These are phyloP conservation scores for Aspergillus ochraceus DNA, from an alignment of 2,329 filamentous ascomycete species.

Conservation along the genomic window DNA sequence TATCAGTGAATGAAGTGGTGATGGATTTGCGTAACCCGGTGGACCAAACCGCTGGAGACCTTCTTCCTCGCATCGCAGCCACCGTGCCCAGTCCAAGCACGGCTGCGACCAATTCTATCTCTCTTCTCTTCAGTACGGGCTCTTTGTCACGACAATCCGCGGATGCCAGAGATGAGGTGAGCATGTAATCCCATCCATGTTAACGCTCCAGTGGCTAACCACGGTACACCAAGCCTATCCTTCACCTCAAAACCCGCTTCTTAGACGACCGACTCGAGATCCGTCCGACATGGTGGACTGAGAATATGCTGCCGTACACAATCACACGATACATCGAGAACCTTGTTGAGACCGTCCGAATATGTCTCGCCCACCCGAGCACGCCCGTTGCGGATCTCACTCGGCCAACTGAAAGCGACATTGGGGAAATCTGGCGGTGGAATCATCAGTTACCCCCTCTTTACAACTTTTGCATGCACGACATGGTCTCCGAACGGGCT, in stretches of 20 bases:
- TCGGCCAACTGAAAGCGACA: constrained; percentile 36
- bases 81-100: neutral
- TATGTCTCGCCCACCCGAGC: constrained; percentile 32
- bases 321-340: constrained; percentile 44
- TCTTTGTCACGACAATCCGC: constrained; percentile 19
- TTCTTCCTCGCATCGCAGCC: constrained; percentile 27
- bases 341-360: constrained; percentile 42
- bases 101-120: neutral
- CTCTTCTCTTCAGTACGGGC: constrained; percentile 27
- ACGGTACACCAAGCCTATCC: constrained; percentile 24
- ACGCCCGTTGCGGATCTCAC: constrained; percentile 34
- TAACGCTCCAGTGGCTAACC: neutral
- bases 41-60: constrained; percentile 24
- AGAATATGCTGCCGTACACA: constrained; percentile 46
- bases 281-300: constrained; percentile 43
- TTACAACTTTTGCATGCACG: constrained; percentile 49
- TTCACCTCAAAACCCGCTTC: constrained; percentile 36
- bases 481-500: constrained; percentile 40
- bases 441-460: constrained; percentile 47
- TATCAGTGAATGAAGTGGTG: constrained; percentile 37
- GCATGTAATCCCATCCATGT: neutral
- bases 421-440: constrained; percentile 51
- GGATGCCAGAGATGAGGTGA: constrained; percentile 23
- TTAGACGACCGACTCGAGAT: constrained; percentile 32
- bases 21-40: constrained; percentile 33